Conservation (phyloP, 1,284 basidiomycete genomes). For the Phenoliferia sp. region DNA sequence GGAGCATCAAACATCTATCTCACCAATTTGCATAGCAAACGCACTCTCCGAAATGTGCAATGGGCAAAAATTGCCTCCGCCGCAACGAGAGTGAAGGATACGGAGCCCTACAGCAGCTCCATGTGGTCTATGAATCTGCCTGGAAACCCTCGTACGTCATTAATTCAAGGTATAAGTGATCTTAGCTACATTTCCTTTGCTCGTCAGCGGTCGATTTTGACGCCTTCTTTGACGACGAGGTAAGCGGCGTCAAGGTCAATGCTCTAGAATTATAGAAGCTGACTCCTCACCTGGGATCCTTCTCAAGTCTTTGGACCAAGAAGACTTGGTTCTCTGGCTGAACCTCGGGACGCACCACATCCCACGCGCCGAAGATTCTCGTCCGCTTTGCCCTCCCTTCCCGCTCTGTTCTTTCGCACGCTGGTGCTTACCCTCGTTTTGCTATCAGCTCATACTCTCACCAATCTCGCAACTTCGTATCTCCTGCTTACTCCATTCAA, state of each 20-base stretch:
- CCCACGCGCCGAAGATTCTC: neutral
- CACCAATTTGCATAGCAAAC: neutral
- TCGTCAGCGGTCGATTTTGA: neutral
- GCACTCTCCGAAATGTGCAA: neutral
- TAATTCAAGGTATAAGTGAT: neutral
- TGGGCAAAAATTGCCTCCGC: neutral
- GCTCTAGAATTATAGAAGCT: too few relatives aligned
- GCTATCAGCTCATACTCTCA: neutral
- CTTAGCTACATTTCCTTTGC: neutral
- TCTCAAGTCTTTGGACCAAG: neutral
- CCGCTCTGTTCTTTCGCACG: neutral
- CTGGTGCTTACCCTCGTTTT: neutral
- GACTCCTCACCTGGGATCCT: too few relatives aligned
- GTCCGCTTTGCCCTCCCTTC: neutral
- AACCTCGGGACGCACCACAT: slow-evolving; percentile 1
- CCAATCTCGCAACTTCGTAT: neutral
- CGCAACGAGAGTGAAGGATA: neutral
- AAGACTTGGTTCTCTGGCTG: neutral
- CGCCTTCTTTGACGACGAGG: slow-evolving; percentile 1
- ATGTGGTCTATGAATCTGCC: neutral
- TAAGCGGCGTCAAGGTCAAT: neutral
- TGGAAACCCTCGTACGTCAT: neutral
- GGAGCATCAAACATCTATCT: neutral
- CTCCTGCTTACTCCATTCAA: neutral
- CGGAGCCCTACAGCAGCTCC: neutral